Evolutionary conservation across 1,284 basidiomycete species (phyloP).

Genomic region (Fistulinella staudtii): DNA sequence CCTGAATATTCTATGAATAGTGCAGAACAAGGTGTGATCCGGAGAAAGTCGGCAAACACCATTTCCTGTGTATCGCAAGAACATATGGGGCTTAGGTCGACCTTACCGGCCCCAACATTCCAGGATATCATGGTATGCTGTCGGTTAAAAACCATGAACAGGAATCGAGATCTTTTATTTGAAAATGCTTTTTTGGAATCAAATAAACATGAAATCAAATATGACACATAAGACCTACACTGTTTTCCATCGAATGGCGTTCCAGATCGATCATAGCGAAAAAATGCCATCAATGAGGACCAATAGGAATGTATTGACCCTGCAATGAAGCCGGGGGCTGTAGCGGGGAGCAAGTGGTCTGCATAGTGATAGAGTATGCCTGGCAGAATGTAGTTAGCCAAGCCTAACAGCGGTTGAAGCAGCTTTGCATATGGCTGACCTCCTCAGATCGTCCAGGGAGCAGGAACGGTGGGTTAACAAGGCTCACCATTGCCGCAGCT

Average conservation of each 20-base stretch:
- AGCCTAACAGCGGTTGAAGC: too few species aligned
- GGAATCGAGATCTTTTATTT: conserved; percentile 52
- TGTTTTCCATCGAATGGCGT: conserved; percentile 51
- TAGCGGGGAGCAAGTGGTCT: too few species aligned
- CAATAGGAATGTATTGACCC: too few species aligned
- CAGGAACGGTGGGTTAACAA: too few species aligned
- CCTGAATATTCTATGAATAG: conserved; percentile 79
- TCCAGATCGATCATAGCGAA: conserved; percentile 73
- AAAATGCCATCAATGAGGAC: too few species aligned
- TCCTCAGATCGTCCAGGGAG: too few species aligned
- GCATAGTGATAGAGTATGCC: too few species aligned
- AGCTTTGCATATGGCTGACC: too few species aligned
- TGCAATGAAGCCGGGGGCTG: too few species aligned
- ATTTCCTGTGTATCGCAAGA: background rate
- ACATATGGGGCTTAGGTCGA: background rate
- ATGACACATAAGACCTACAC: conserved; percentile 42
- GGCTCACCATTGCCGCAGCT: too few species aligned
- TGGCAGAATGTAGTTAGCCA: too few species aligned
- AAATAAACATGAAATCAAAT: conserved; percentile 10
- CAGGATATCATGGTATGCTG: conserved; percentile 68
- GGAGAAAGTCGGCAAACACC: background rate
- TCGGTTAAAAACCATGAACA: conserved; percentile 63
- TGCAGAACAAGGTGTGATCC: conserved; percentile 69
- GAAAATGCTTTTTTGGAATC: conserved; percentile 4
- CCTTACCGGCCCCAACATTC: conserved; percentile 70